Evolutionary conservation across 148 eudicot species (phyloP).

Genomic region (Vaccinium myrtillus): DNA sequence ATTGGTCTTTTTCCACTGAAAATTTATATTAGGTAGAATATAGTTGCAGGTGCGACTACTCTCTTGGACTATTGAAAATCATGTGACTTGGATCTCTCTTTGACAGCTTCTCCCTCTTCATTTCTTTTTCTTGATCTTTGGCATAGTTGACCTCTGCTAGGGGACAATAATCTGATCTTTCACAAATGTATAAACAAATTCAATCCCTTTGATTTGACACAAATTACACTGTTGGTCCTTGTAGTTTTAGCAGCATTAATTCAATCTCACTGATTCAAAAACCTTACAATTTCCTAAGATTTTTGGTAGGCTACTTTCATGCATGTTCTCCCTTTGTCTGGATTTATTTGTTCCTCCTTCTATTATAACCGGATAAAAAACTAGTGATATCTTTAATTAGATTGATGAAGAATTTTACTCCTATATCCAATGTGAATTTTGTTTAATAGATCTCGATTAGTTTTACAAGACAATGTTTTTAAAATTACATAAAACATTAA

Average conservation of each 20-base stretch:
- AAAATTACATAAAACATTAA: too few relatives aligned
- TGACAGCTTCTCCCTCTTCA: not conserved
- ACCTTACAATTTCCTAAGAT: too few relatives aligned
- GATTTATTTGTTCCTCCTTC: too few relatives aligned
- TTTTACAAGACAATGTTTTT: too few relatives aligned
- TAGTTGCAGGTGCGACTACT: constrained; percentile 2
- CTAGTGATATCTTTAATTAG: too few relatives aligned
- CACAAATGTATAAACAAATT: constrained; percentile 2
- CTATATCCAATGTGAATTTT: too few relatives aligned
- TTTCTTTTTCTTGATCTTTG: not conserved
- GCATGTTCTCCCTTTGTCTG: too few relatives aligned
- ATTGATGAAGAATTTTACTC: too few relatives aligned
- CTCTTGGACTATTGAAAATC: constrained; percentile 14
- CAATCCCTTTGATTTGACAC: not conserved
- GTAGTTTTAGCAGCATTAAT: not conserved
- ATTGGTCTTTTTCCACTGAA: constrained; percentile 17
- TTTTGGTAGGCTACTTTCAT: too few relatives aligned
- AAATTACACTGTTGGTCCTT: too few relatives aligned
- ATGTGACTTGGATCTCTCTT: not conserved
- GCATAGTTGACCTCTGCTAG: constrained; percentile 24
- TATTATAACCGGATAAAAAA: too few relatives aligned
- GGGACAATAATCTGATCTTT: constrained; percentile 12
- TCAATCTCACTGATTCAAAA: not conserved
- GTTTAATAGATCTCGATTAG: too few relatives aligned
- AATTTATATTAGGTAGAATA: constrained; percentile 3